phyloP scores from a whole-genome alignment of 192 early-diverging fungal species.

The Mortierella alpina region DNA sequence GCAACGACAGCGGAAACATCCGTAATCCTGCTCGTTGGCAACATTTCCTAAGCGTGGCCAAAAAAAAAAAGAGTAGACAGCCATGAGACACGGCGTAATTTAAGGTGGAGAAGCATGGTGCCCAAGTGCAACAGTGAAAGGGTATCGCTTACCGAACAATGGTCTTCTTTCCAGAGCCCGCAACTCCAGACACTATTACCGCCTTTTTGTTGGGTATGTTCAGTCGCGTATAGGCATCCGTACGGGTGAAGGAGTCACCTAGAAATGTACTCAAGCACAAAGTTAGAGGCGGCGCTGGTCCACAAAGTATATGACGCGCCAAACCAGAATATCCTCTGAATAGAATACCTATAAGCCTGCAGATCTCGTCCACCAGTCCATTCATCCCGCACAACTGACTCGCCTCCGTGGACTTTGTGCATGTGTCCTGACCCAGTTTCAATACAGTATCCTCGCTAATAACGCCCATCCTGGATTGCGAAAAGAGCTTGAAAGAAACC shows the following conservation, averaged over 20 bases:
- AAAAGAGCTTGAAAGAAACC: neutral
- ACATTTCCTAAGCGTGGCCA: neutral
- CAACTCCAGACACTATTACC: conserved; percentile 54
- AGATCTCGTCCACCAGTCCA: conserved; percentile 19
- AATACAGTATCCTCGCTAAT: conserved; percentile 13
- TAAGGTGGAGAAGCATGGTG: no score
- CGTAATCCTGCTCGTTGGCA: conserved; percentile 14
- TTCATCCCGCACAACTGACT: conserved; percentile 11
- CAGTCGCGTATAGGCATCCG: conserved; percentile 32
- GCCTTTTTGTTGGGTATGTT: conserved; percentile 58
- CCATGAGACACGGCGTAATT: no score
- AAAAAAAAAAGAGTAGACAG: no score
- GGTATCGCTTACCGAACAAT: conserved; percentile 51
- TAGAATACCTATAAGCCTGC: conserved; percentile 19
- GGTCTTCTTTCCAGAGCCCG: conserved; percentile 59
- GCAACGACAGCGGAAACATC: conserved; percentile 37
- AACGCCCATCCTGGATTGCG: neutral
- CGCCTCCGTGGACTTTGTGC: neutral
- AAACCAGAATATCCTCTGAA: neutral
- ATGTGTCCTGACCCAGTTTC: neutral
- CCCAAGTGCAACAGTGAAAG: no score
- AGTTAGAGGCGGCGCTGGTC: neutral
- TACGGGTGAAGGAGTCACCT: conserved; percentile 28
- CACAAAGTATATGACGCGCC: no score
- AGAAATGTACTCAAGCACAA: neutral